These are phyloP conservation scores for Psophocarpus tetragonolobus DNA, from an alignment of 306 rosid genomes.

Conservation along the genomic window DNA sequence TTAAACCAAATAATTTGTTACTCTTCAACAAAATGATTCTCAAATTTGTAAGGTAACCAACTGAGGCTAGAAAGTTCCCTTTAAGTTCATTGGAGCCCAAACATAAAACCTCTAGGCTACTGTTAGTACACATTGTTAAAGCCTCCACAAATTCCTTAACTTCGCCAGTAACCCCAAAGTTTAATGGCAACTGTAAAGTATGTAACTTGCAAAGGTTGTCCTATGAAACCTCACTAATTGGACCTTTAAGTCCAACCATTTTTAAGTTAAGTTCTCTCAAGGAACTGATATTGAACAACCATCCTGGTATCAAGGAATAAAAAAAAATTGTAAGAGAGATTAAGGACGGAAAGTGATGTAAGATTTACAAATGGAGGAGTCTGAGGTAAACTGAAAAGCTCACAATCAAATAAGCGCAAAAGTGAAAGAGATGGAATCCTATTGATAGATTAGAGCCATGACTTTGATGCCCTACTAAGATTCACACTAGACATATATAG, in stretches of 20 bases:
- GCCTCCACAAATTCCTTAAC: not conserved
- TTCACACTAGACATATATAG: constrained; percentile 12
- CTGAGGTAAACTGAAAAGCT: not conserved
- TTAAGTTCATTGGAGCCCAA: not conserved
- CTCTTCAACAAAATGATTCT: not conserved
- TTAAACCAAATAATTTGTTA: not conserved
- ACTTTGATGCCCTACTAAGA: not conserved
- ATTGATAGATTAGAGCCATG: not conserved
- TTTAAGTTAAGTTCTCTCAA: not conserved
- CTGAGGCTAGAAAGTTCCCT: not conserved
- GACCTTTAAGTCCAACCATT: not conserved
- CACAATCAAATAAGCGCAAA: not conserved
- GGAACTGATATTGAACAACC: not conserved
- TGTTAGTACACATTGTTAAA: not conserved
- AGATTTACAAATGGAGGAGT: not conserved
- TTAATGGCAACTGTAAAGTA: not conserved
- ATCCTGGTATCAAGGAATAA: not conserved
- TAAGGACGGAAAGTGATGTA: not conserved
- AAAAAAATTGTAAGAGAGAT: not conserved
- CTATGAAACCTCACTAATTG: not conserved
- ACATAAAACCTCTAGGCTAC: not conserved
- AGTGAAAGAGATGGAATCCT: not conserved
- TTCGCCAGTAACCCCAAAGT: not conserved
- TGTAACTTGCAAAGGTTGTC: not conserved
- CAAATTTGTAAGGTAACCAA: not conserved